These are phyloP conservation scores for Trifolium dubium DNA, from an alignment of 306 rosid species.

Conservation along the genomic window DNA sequence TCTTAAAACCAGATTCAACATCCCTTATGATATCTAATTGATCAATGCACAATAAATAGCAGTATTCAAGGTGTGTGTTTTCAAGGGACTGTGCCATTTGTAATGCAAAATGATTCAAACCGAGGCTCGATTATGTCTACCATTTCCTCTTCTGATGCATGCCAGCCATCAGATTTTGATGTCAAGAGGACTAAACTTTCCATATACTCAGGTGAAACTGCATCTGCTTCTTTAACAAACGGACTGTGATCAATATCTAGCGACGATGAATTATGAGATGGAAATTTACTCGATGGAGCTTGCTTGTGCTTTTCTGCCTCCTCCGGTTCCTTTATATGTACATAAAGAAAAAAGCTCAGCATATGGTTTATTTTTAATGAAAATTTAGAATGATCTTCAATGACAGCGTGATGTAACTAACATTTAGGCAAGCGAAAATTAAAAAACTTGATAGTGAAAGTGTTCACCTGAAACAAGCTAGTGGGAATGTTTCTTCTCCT, in stretches of 20 bases:
- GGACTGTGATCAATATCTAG: conserved; percentile 44
- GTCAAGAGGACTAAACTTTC: conserved; percentile 64
- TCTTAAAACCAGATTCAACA: conserved; percentile 27
- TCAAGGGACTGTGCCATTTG: conserved; percentile 51
- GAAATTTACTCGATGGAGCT: conserved; percentile 47
- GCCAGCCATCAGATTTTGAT: conserved; percentile 54
- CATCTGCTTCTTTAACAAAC: conserved; percentile 42
- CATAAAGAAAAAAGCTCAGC: conserved; percentile 39
- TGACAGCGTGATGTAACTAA: not conserved
- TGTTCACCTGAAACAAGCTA: conserved; percentile 66
- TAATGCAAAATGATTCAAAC: conserved; percentile 74
- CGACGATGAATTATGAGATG: conserved; percentile 47
- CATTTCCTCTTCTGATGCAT: conserved; percentile 62
- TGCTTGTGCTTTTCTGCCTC: conserved; percentile 53
- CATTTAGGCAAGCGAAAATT: conserved; percentile 1
- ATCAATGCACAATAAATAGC: not conserved
- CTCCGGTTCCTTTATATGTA: conserved; percentile 48
- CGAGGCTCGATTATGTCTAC: conserved; percentile 95
- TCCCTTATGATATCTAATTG: conserved; percentile 27
- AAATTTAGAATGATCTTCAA: conserved; percentile 42
- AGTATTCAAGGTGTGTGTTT: not conserved
- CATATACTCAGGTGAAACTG: conserved; percentile 56
- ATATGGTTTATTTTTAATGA: conserved; percentile 40
- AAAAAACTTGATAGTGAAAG: conserved; percentile 14
- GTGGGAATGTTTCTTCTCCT: conserved; percentile 67